Evolutionary conservation across 2,329 filamentous ascomycete genomes (phyloP).

Genomic region (Mariannaea elegans): DNA sequence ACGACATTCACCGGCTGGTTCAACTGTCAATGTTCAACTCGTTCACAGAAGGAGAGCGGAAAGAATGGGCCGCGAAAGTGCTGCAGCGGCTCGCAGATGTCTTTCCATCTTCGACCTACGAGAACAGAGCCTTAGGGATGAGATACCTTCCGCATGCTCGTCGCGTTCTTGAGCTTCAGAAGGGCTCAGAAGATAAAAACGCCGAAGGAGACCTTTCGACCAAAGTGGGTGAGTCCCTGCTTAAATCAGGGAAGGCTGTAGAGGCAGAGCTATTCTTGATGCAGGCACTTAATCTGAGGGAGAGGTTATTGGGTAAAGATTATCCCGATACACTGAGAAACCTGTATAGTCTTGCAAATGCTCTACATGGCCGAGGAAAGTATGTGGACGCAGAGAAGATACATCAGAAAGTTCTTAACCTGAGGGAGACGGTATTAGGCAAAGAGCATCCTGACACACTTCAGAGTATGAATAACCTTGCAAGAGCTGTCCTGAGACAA

Average conservation of each 20-base stretch:
- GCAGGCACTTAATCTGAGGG: not conserved
- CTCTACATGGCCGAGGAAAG: not conserved
- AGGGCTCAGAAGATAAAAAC: not conserved
- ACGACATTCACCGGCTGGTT: constrained; percentile 46
- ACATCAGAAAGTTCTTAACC: not conserved
- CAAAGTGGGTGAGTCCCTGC: not conserved
- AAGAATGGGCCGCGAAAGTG: constrained; percentile 1
- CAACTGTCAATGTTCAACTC: constrained; percentile 42
- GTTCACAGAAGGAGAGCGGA: constrained; percentile 30
- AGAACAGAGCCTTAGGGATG: constrained; percentile 34
- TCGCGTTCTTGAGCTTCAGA: constrained; percentile 5
- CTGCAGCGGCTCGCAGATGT: constrained; percentile 20
- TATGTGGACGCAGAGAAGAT: constrained; percentile 28
- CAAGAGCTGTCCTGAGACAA: not conserved
- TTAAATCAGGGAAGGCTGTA: not conserved
- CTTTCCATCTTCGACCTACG: constrained; percentile 23
- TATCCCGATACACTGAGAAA: not conserved
- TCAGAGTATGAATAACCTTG: not conserved
- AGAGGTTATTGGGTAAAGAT: not conserved
- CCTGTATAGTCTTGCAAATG: not conserved
- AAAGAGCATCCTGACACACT: not conserved
- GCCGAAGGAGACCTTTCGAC: not conserved
- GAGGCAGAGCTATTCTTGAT: too few species aligned
- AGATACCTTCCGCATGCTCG: constrained; percentile 36
- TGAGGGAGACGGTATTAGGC: not conserved